phyloP scores from a whole-genome alignment of 768 basidiomycete genomes.

The Mycena kentingensis region DNA sequence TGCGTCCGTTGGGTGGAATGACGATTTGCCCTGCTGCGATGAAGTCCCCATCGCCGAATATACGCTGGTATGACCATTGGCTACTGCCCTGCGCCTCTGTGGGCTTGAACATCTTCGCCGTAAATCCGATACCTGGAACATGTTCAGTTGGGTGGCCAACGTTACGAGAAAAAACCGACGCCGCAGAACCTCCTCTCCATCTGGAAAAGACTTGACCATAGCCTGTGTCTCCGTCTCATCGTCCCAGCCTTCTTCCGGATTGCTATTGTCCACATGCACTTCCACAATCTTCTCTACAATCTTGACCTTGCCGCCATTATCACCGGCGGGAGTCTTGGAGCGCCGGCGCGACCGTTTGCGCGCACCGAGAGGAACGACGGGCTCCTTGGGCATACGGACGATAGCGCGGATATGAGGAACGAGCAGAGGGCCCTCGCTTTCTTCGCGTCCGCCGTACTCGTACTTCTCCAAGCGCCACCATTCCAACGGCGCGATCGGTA shows the following conservation, averaged over 20 bases:
- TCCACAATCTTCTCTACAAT: slow-evolving; percentile 39
- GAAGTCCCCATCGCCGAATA: slow-evolving; percentile 89
- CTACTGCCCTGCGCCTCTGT: slow-evolving; percentile 55
- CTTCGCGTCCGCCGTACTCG: slow-evolving; percentile 64
- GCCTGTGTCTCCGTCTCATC: slow-evolving; percentile 70
- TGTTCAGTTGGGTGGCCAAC: too few species aligned
- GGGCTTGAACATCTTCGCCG: slow-evolving; percentile 66
- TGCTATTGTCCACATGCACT: slow-evolving; percentile 25
- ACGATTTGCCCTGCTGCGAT: slow-evolving; percentile 87
- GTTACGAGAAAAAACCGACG: too few species aligned
- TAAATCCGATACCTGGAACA: slow-evolving; percentile 88
- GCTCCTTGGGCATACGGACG: slow-evolving; percentile 46
- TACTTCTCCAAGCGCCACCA: slow-evolving; percentile 92
- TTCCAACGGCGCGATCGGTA: slow-evolving; percentile 73
- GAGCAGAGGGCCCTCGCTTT: slow-evolving; percentile 46
- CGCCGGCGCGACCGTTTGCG: slow-evolving; percentile 36
- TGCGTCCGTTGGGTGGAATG: slow-evolving; percentile 77
- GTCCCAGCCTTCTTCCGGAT: slow-evolving; percentile 85
- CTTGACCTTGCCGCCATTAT: slow-evolving; percentile 3
- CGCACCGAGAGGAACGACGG: slow-evolving; percentile 16
- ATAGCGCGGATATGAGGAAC: slow-evolving; percentile 77
- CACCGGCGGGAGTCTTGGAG: slow-evolving; percentile 6
- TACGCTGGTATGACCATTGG: slow-evolving; percentile 85
- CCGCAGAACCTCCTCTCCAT: slow-evolving; percentile 59
- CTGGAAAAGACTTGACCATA: slow-evolving; percentile 68